phyloP scores from a whole-genome alignment of 1,139 yeast genomes.

The Scheffersomyces segobiensis region DNA sequence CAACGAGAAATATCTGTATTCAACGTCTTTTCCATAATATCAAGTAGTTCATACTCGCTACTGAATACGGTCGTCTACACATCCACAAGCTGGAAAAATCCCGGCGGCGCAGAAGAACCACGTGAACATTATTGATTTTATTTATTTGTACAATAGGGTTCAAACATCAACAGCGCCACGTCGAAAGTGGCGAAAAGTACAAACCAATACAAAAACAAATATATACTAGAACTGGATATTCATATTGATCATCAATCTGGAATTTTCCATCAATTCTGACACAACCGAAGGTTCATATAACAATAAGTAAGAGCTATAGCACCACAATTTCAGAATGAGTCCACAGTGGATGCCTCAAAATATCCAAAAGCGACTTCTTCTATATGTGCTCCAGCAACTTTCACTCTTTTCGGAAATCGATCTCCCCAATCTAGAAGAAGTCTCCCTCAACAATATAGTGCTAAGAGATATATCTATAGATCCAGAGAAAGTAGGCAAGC shows the following conservation, averaged over 20 bases:
- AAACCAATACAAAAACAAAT: too few relatives aligned
- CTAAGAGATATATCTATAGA: constrained; percentile 69
- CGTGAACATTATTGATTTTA: not conserved
- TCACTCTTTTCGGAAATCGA: constrained; percentile 84
- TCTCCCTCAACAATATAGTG: constrained; percentile 57
- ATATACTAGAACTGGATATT: too few relatives aligned
- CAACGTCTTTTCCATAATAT: not conserved
- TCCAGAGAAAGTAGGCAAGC: constrained; percentile 61
- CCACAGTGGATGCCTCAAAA: constrained; percentile 83
- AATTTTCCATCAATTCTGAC: not conserved
- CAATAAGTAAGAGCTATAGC: not conserved
- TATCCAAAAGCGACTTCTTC: constrained; percentile 75
- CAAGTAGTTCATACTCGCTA: not conserved
- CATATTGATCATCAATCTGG: not conserved
- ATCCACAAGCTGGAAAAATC: not conserved
- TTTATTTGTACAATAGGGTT: not conserved
- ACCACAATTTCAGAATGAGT: constrained; percentile 35
- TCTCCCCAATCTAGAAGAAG: constrained; percentile 73
- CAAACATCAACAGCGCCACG: not conserved
- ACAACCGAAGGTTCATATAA: not conserved
- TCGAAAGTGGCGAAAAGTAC: not conserved
- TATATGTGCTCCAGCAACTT: constrained; percentile 77
- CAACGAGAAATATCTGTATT: not conserved
- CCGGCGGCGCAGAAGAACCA: not conserved
- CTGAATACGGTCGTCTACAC: not conserved